Evolutionary conservation across 192 early-diverging fungal species (phyloP), one percentile per base, ranked within the genome.

Genomic region (Coemansia erecta): DNA sequence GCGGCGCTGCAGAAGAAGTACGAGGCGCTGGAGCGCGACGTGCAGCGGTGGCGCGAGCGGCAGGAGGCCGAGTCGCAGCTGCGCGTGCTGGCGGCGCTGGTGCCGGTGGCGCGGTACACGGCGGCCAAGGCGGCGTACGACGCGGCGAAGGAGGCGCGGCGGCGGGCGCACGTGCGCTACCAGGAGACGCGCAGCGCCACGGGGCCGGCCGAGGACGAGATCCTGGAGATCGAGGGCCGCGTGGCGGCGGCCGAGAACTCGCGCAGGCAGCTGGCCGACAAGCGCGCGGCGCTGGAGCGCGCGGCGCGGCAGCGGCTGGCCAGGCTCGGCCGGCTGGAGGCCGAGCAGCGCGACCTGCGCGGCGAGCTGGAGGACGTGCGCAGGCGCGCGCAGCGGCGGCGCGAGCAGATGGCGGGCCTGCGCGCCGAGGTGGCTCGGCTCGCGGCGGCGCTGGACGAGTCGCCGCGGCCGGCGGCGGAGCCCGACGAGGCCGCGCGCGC

Each of bases 1-100:
- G 83, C 86, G 23, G 77, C 81, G 24, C 81, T 93, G 35, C 68
- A 84, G 44, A 84, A 86, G 46, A 82, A 87, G 46, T 91, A 92
- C 54, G 83, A 83, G 6, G 63, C 83, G 31, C 67, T 92, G 7
- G 86, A 94, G 61, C 84, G 82, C 44, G 92, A 94, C 64, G 92
- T 95, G 10, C 53, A 82, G 12, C 66, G 87, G 18, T 87, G 87
- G 68, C 77, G 86, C 31, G 86, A 95, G 65, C 86, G 87, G 10
- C 85, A 90, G 58, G 69, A 75, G 3, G 83, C 90, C 2, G 57
- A 88, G 50, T 67, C 80, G 37, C 75, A 89, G 63, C 57, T 92
- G 42, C 76, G 81, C 35, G 63, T 87, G 6, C 65, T 90, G 0
- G 73, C 86, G 31, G 72, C 84, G 13, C 82, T 85, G 51, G 82